Evolutionary conservation across 441 rosid genomes (phyloP).

Genomic region (Manihot esculenta): DNA sequence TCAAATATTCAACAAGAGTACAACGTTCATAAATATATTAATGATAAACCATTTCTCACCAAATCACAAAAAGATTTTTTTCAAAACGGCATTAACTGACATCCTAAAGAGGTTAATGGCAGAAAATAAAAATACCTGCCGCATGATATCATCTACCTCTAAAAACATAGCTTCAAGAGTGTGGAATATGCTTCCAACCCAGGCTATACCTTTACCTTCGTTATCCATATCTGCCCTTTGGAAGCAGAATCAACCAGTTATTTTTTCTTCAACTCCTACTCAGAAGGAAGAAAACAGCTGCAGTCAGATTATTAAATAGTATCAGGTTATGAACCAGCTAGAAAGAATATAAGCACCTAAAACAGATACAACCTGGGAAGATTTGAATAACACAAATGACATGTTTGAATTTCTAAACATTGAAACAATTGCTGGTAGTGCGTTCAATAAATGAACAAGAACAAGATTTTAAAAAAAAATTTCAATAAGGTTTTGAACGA

Average conservation of each 20-base stretch:
- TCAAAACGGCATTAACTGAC: neutral
- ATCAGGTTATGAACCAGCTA: neutral
- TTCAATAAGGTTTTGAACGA: too few relatives aligned
- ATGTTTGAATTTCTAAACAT: neutral
- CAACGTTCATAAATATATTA: neutral
- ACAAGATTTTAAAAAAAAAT: too few relatives aligned
- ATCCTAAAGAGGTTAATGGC: neutral
- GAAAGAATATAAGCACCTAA: neutral
- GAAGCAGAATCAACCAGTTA: neutral
- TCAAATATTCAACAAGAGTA: neutral
- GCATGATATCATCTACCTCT: constrained; percentile 26
- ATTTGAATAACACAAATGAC: neutral
- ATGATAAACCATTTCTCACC: neutral
- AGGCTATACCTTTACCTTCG: constrained; percentile 16
- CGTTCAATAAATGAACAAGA: too few relatives aligned
- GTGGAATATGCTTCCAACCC: constrained; percentile 26
- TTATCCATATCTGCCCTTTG: constrained; percentile 20
- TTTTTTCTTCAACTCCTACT: neutral
- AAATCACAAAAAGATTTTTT: neutral
- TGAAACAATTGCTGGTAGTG: neutral
- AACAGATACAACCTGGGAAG: neutral
- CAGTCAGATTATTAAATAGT: neutral
- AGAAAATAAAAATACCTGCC: constrained; percentile 26
- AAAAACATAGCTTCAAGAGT: constrained; percentile 31
- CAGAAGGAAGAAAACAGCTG: constrained; percentile 1